Conservation (phyloP, 345 rosid genomes). For the Adansonia digitata region DNA sequence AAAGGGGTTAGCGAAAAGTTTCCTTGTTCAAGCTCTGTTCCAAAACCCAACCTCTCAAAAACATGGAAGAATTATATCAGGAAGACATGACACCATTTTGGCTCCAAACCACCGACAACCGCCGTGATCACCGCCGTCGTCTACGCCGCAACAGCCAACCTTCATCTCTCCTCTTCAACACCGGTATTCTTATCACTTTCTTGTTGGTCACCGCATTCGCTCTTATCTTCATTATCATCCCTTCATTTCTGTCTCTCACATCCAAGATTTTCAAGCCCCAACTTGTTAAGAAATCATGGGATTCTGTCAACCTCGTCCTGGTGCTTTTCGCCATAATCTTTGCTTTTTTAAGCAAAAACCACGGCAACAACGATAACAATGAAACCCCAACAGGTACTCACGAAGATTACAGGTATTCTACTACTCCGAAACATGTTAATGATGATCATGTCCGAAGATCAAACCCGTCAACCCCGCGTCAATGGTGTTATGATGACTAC, state of each 20-base stretch:
- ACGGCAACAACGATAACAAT: constrained; percentile 10
- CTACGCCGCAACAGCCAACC: constrained; percentile 21
- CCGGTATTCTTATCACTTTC: constrained; percentile 37
- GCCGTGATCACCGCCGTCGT: constrained; percentile 30
- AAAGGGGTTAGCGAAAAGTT: neutral
- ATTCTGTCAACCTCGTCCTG: constrained; percentile 58
- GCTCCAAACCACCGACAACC: constrained; percentile 43
- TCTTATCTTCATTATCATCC: constrained; percentile 41
- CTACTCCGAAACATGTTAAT: constrained; percentile 13
- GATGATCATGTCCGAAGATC: constrained; percentile 19
- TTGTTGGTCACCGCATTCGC: constrained; percentile 25
- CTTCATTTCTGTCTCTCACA: constrained; percentile 42
- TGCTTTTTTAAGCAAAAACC: constrained; percentile 55
- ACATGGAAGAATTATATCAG: constrained; percentile 51
- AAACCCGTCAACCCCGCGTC: constrained; percentile 31
- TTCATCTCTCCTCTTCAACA: constrained; percentile 35
- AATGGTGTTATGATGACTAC: constrained; percentile 28
- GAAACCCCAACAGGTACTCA: neutral
- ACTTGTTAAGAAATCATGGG: constrained; percentile 68
- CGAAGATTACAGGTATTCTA: constrained; percentile 24
- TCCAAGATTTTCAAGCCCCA: constrained; percentile 60
- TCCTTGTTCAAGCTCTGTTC: neutral
- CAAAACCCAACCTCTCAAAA: neutral
- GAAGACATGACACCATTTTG: constrained; percentile 62
- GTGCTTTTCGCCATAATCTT: constrained; percentile 78